These are phyloP conservation scores for Fagopyrum homotropicum DNA, from an alignment of 148 eudicot species.

Conservation along the genomic window DNA sequence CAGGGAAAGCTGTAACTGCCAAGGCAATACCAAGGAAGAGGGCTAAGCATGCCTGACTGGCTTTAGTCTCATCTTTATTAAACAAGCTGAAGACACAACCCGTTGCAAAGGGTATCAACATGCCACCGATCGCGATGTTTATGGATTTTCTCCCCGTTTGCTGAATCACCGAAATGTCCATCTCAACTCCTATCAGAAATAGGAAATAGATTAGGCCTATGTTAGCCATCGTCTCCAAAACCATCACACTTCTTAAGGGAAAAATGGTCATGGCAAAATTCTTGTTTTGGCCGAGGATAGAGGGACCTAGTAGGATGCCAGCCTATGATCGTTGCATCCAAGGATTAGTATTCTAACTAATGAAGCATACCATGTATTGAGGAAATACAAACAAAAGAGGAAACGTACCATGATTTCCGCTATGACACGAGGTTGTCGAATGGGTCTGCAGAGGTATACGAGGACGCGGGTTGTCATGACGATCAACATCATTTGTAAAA, in stretches of 20 bases:
- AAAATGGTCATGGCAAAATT: constrained; percentile 29
- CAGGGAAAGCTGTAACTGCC: constrained; percentile 48
- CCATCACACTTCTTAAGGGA: constrained; percentile 58
- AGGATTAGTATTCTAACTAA: background rate
- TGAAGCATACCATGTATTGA: no score
- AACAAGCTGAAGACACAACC: constrained; percentile 33
- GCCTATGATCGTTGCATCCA: constrained; percentile 26
- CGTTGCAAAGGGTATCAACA: constrained; percentile 45
- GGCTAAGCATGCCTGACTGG: background rate
- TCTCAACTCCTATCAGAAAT: constrained; percentile 57
- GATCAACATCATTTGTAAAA: constrained; percentile 18
- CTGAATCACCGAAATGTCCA: constrained; percentile 40
- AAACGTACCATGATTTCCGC: constrained; percentile 20
- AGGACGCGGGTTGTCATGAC: constrained; percentile 18
- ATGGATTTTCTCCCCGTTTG: constrained; percentile 52
- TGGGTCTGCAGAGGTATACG: constrained; percentile 17
- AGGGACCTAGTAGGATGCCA: constrained; percentile 62
- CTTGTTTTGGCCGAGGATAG: constrained; percentile 36
- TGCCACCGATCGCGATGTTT: constrained; percentile 48
- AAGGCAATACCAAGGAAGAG: constrained; percentile 45
- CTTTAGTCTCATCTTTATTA: background rate
- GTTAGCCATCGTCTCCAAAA: constrained; percentile 67
- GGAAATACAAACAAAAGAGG: no score
- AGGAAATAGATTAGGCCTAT: constrained; percentile 62
- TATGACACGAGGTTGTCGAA: constrained; percentile 22